Conservation (phyloP, 257 asterid genomes). For the Solanum tarapatanum region DNA sequence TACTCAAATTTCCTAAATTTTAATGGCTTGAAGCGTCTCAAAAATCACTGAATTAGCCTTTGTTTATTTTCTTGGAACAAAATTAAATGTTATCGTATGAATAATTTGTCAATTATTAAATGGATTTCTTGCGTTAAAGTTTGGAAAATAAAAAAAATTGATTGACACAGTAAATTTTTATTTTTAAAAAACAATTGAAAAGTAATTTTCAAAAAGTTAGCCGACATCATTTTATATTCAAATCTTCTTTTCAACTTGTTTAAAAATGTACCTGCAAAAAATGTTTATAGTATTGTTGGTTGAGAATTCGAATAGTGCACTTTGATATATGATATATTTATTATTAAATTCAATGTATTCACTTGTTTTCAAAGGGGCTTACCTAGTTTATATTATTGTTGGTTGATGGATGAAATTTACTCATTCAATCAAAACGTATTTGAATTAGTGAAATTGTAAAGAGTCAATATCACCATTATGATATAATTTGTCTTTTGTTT, state of each 20-base stretch:
- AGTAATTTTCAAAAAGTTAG: not conserved
- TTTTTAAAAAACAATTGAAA: not conserved
- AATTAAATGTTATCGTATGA: not conserved
- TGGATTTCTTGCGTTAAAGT: not conserved
- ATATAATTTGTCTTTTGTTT: not conserved
- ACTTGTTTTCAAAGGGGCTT: not conserved
- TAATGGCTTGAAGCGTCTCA: not conserved
- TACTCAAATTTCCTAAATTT: not conserved
- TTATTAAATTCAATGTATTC: not conserved
- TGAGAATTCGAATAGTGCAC: not conserved
- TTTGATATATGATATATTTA: not conserved
- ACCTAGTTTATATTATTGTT: not conserved
- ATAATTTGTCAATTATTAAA: not conserved
- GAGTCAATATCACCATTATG: not conserved
- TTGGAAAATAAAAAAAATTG: not conserved
- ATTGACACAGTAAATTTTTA: not conserved
- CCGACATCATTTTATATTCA: not conserved
- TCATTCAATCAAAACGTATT: not conserved
- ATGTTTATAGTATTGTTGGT: not conserved
- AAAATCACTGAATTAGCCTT: not conserved
- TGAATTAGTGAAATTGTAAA: not conserved
- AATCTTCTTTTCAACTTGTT: not conserved
- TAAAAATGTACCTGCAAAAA: not conserved
- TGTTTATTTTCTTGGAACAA: not conserved
- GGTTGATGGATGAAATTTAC: not conserved